Base-by-base conservation (phyloP, 192 early-diverging fungal genomes). In the Coemansia sp. region DNA sequence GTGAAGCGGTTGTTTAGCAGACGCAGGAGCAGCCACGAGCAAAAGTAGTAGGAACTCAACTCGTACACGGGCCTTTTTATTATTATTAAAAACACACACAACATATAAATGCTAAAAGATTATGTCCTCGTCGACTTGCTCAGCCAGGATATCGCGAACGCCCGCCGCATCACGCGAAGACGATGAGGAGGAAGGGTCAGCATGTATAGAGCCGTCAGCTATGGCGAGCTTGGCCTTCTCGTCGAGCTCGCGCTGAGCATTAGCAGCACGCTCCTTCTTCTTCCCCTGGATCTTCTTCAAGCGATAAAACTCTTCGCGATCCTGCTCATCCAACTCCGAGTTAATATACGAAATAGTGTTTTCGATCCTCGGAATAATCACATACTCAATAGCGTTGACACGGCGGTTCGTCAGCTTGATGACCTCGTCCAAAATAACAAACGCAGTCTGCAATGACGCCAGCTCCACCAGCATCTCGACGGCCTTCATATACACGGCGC, bases 341-440 rank as follows among this genome's bases (percentile, higher is more conserved):
- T 90, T 92, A 59, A 99, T 95, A 72, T 94, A 95, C 66, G 90
- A 91, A 73, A 99, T 97, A 19, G 98, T 98, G 85, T 99, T 99
- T 73, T 99, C 98, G 64, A 96, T 92, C 40, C 90, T 89, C 25
- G 98, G 98, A 67, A 99, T 99, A 74, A 98, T 99, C 54, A 99
- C 95, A 77, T 98, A 93, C 76, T 99, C 98, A 70, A 99, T 98
- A 22, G 98, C 98, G 65, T 99, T 99, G 20, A 99, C 98, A 69
- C 98, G 90, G 64, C 98, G 92, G 83, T 99, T 99, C 2, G 98
- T 99, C 25, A 96, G 73, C 87, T 97, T 98, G 82, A 99, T 99
- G 53, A 99, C 96, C 85, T 99, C 98, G 76, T 99, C 98, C 58
- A 99, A 83, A 58, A 98, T 97, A 6, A 98, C 94, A 82, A 99